These are phyloP conservation scores for Balakata baccata DNA, from an alignment of 345 rosid genomes.

Conservation along the genomic window DNA sequence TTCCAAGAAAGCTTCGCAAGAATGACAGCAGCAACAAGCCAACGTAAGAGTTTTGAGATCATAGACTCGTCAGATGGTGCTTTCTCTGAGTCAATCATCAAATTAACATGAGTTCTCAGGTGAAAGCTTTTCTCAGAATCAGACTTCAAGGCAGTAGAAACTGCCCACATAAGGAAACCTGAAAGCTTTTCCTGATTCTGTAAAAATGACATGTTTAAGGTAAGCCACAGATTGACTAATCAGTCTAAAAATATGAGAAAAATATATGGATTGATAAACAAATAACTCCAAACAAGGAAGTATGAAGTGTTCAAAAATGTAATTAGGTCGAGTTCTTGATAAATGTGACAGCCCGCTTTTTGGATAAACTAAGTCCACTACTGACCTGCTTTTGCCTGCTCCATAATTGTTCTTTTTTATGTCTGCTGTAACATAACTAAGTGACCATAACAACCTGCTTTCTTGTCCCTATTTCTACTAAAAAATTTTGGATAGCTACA, in stretches of 20 bases:
- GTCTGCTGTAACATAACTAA: not conserved
- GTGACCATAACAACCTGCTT: not conserved
- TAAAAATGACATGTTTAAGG: constrained; percentile 10
- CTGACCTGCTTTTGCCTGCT: not conserved
- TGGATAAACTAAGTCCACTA: not conserved
- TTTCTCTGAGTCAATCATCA: constrained; percentile 30
- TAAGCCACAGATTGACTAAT: not conserved
- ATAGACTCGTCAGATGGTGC: constrained; percentile 48
- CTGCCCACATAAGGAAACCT: constrained; percentile 68
- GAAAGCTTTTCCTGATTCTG: constrained; percentile 63
- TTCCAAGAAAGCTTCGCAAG: constrained; percentile 51
- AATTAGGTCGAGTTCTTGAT: too few species aligned
- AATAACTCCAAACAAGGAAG: not conserved
- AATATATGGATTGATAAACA: not conserved
- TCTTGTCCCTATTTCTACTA: not conserved
- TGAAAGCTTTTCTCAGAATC: constrained; percentile 32
- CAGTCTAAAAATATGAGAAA: not conserved
- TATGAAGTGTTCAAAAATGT: not conserved
- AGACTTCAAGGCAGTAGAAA: constrained; percentile 57
- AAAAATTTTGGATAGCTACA: not conserved
- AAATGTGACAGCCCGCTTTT: too few species aligned
- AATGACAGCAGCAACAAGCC: constrained; percentile 77
- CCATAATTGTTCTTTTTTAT: not conserved
- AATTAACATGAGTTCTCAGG: constrained; percentile 24
- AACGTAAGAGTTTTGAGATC: constrained; percentile 68